These are phyloP conservation scores for Amphichorda felina DNA, from an alignment of 2,329 filamentous ascomycete genomes.

Conservation along the genomic window DNA sequence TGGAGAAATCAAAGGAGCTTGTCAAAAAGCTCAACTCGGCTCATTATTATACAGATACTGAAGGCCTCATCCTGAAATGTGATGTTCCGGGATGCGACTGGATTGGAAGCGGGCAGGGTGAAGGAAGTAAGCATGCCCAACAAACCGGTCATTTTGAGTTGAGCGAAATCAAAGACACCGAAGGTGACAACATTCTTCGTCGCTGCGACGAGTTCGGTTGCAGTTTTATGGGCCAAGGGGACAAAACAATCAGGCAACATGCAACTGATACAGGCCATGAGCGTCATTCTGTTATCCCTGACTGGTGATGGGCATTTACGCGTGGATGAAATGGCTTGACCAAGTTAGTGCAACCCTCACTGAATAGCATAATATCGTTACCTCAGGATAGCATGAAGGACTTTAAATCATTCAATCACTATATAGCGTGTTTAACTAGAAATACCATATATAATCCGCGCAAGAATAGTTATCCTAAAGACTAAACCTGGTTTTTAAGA, in stretches of 20 bases:
- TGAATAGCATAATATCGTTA: too few relatives aligned
- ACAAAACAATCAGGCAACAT: conserved; percentile 46
- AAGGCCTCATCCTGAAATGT: conserved; percentile 67
- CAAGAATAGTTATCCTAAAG: too few relatives aligned
- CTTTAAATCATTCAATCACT: too few relatives aligned
- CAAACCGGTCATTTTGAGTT: conserved; percentile 49
- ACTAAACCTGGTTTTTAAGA: too few relatives aligned
- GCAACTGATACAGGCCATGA: conserved; percentile 48
- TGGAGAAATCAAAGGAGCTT: conserved; percentile 54
- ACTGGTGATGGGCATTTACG: conserved; percentile 13
- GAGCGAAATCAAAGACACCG: conserved; percentile 62
- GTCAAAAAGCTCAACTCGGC: conserved; percentile 53
- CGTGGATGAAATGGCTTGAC: too few relatives aligned
- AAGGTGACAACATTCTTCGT: conserved; percentile 66
- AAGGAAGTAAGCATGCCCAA: conserved; percentile 49
- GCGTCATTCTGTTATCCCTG: conserved; percentile 23
- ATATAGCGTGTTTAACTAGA: too few relatives aligned
- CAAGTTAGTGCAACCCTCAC: too few relatives aligned
- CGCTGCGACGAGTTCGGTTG: conserved; percentile 57
- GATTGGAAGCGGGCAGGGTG: conserved; percentile 54
- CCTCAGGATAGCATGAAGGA: too few relatives aligned
- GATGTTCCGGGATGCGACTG: conserved; percentile 52
- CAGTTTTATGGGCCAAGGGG: conserved; percentile 53
- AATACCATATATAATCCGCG: too few relatives aligned
- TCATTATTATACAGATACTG: conserved; percentile 84